These are phyloP conservation scores for Chenopodium album DNA, from an alignment of 148 eudicot genomes.

Conservation along the genomic window DNA sequence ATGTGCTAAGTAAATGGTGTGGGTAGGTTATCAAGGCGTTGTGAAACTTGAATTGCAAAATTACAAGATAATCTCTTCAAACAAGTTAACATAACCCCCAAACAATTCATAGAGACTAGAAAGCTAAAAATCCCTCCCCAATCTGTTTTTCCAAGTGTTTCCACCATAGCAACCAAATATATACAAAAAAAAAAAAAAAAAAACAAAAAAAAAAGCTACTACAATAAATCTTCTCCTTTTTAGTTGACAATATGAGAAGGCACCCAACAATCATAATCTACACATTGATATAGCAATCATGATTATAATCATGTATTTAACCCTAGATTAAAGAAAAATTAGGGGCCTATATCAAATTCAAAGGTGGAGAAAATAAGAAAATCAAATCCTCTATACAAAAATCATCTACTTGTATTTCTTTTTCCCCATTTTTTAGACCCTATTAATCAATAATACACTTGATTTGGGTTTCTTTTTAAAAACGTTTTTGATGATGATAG, in stretches of 20 bases:
- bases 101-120: not conserved
- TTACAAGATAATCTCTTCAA: not conserved
- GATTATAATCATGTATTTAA: slow-evolving; percentile 18
- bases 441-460: not conserved
- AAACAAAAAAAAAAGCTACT: not conserved
- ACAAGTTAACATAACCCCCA: not conserved
- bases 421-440: not conserved
- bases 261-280: not conserved
- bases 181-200: too few species aligned
- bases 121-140: too few species aligned
- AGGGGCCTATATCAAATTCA: not conserved
- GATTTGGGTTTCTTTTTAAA: slow-evolving; percentile 5
- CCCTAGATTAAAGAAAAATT: not conserved
- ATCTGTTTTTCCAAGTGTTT: not conserved
- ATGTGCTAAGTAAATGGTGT: not conserved
- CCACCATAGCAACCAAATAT: not conserved
- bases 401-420: not conserved
- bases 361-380: not conserved
- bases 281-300: not conserved
- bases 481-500: not conserved
- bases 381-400: slow-evolving; percentile 21
- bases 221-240: not conserved
- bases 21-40: not conserved
- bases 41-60: not conserved
- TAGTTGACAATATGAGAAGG: not conserved